Evolutionary conservation across 306 rosid genomes (phyloP), one percentile per base, ranked within the genome.

Genomic region (Dryas octopetala): DNA sequence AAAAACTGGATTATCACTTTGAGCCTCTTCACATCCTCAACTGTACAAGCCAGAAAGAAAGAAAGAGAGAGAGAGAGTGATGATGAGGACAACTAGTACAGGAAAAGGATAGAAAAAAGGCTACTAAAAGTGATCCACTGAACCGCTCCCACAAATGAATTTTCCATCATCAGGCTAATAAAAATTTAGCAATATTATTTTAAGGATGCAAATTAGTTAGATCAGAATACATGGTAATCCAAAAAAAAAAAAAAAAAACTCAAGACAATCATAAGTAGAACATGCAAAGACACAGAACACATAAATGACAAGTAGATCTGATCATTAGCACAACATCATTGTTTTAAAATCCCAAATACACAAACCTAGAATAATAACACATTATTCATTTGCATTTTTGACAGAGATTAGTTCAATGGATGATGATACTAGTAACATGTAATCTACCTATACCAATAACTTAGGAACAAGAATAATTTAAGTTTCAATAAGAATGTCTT

Each of bases 11-110:
- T 57, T 79, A 55, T 58, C 60, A 63, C 54, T 48, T 53, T 5
- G 43, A 71, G 66, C 77, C 73, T 46, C 62, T 52, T 38, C 68
- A 78, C 67, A 71, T 41, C 28, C 68, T 54, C 72, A 70, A 28
- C 63, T 15, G 38, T 68, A 17, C 4, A 16, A 43, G 40, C 43
- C 40, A 50, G 0, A 43, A 5, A 13, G 43, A 59, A 1, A 23
- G 23, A 23, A 0, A 23, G 23, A 23, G 23, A 23, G 23, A 23
- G 23, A 2, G 7, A 13, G 38, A 23, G 23, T 23, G 23, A 23
- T 23, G 23, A 23, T 23, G 23, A 23, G 23, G 23, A 23, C 23
- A 23, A 16, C 4, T 28, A 11, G 15, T 28, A 53, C 43, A 45
- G 66, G 44, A n/a, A 70, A 70, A 40, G 41, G 68, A 45, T 17